These are phyloP conservation scores for Epichloe gansuensis DNA, from an alignment of 2,329 filamentous ascomycete species.

Conservation along the genomic window DNA sequence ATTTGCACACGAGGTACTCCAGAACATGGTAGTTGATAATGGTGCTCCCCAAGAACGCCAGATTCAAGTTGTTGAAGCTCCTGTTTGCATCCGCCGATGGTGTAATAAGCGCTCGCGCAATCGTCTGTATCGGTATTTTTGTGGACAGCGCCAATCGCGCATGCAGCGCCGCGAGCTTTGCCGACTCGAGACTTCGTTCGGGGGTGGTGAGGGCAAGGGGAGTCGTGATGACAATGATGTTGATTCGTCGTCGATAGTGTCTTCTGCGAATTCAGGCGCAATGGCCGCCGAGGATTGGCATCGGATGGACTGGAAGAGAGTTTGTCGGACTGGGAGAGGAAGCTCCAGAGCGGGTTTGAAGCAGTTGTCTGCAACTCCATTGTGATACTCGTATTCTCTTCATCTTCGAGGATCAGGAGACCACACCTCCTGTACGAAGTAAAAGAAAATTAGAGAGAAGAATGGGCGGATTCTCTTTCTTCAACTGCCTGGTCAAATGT, in stretches of 20 bases:
- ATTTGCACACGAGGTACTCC: constrained; percentile 79
- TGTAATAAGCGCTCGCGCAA: constrained; percentile 78
- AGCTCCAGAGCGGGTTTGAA: constrained; percentile 22
- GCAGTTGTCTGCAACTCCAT: constrained; percentile 28
- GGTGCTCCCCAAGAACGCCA: constrained; percentile 69
- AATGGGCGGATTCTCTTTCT: not conserved
- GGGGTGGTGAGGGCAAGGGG: constrained; percentile 60
- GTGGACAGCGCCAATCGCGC: constrained; percentile 73
- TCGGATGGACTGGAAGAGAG: constrained; percentile 15
- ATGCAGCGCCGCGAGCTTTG: constrained; percentile 87
- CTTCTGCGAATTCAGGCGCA: constrained; percentile 12
- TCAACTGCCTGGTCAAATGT: not conserved
- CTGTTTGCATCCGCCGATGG: constrained; percentile 68
- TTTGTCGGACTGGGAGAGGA: constrained; percentile 13
- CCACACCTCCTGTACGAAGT: not conserved
- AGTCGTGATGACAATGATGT: constrained; percentile 9
- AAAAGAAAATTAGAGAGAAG: not conserved
- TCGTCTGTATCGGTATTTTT: constrained; percentile 72
- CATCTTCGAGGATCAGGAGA: constrained; percentile 15
- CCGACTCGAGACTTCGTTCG: constrained; percentile 54
- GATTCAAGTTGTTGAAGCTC: constrained; percentile 77
- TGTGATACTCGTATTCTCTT: constrained; percentile 30
- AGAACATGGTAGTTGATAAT: constrained; percentile 80
- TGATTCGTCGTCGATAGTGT: constrained; percentile 10
- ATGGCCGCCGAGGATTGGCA: constrained; percentile 24